Percentiles rank a stretch among this genome's conserved stretches.
Evolutionary conservation across 2,329 filamentous ascomycete species (phyloP).

Genomic region (Pestalotiopsis sp.): DNA sequence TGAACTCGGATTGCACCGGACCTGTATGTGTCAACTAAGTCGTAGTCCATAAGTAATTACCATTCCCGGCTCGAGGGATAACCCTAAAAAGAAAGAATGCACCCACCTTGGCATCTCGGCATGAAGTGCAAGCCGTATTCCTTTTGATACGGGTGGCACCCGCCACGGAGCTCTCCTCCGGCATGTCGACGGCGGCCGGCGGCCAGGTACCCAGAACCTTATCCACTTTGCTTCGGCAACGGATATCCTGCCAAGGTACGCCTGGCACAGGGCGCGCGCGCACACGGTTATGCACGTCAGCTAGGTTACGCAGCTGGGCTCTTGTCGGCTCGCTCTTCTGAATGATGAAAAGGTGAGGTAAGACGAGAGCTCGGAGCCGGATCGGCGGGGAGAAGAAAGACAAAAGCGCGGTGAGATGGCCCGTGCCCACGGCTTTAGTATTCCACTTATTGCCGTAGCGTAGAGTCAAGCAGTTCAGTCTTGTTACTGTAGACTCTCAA

Average conservation of each 20-base stretch:
- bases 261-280: not conserved
- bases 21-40: conserved; percentile 19
- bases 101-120: conserved; percentile 35
- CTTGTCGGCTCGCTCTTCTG: not conserved
- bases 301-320: not conserved
- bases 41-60: not conserved
- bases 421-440: not conserved
- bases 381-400: not conserved
- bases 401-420: not conserved
- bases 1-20: conserved; percentile 34
- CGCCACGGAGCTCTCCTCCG: not conserved
- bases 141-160: conserved; percentile 29
- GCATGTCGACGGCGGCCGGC: not conserved
- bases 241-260: not conserved
- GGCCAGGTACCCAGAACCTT: not conserved
- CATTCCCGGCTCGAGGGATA: not conserved
- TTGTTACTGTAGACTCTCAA: not conserved
- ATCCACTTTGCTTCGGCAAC: not conserved
- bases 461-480: not conserved
- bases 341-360: not conserved
- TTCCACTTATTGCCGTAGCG: not conserved
- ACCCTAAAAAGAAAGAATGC: not conserved
- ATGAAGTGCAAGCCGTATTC: conserved; percentile 34
- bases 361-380: conserved; percentile 7
- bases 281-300: not conserved